Evolutionary conservation across 2,329 filamentous ascomycete genomes (phyloP).

Genomic region (Hypoxylon sp.): DNA sequence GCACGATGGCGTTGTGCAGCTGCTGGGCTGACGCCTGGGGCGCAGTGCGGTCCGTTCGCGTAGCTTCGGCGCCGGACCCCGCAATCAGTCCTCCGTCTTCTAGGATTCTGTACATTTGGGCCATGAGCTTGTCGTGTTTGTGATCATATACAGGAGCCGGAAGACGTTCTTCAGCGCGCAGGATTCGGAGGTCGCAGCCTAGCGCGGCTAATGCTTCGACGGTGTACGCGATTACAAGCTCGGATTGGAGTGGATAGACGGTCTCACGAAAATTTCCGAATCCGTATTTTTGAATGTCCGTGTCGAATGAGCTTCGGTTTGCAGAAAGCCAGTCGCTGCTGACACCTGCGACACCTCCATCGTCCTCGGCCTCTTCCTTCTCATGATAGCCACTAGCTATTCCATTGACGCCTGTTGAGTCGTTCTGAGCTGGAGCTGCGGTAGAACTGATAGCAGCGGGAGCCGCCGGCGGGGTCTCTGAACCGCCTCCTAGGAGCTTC

Average conservation of each 20-base stretch:
- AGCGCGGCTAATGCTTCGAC: conserved; percentile 52
- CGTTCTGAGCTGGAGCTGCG: not conserved
- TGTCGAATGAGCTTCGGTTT: conserved; percentile 27
- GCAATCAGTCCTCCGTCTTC: conserved; percentile 46
- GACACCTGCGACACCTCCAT: conserved; percentile 16
- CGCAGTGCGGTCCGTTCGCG: conserved; percentile 5
- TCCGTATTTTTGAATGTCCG: not conserved
- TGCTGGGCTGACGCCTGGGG: conserved; percentile 11
- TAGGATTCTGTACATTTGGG: conserved; percentile 50
- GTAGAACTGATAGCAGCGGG: not conserved
- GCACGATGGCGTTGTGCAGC: conserved; percentile 19
- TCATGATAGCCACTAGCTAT: not conserved
- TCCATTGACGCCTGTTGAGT: not conserved
- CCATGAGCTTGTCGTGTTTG: conserved; percentile 51
- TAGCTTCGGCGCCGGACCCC: not conserved
- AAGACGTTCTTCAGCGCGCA: conserved; percentile 45
- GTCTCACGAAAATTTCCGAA: conserved; percentile 41
- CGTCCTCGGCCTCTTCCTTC: conserved; percentile 2
- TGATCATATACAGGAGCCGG: conserved; percentile 42
- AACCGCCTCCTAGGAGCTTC: conserved; percentile 16
- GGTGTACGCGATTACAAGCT: conserved; percentile 53
- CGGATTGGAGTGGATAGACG: conserved; percentile 51
- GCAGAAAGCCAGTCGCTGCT: conserved; percentile 21
- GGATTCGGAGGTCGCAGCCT: conserved; percentile 47
- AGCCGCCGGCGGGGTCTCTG: not conserved